A percentile compares a stretch with the other conserved stretches of the same genome.
These are phyloP conservation scores for Striga asiatica DNA, from an alignment of 257 asterid genomes.

Conservation along the genomic window DNA sequence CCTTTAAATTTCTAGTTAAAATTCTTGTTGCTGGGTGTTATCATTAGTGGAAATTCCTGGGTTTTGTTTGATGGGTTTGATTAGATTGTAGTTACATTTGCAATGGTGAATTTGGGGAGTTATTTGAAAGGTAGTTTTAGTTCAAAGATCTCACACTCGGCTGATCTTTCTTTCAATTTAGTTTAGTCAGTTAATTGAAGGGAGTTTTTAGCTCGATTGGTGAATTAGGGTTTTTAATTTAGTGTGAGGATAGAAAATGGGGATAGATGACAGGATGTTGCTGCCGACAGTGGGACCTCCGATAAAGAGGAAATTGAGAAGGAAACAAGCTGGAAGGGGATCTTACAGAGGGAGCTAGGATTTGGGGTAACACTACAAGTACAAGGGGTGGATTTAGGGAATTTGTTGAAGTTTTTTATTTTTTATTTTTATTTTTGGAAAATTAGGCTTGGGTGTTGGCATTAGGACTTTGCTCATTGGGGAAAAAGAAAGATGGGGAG, in stretches of 20 bases:
- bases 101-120: slow-evolving; percentile 24
- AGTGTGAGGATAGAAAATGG: slow-evolving; percentile 48
- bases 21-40: slow-evolving; percentile 10
- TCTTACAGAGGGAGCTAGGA: slow-evolving; percentile 96
- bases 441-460: slow-evolving; percentile 31
- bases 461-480: slow-evolving; percentile 31
- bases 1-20: neutral
- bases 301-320: slow-evolving; percentile 84
- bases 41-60: too few relatives aligned
- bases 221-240: slow-evolving; percentile 18
- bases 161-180: slow-evolving; percentile 19
- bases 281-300: slow-evolving; percentile 96
- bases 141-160: slow-evolving; percentile 15
- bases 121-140: slow-evolving; percentile 13
- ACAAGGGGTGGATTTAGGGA: slow-evolving; percentile 37
- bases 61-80: neutral
- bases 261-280: slow-evolving; percentile 64
- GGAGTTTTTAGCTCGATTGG: slow-evolving; percentile 18
- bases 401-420: slow-evolving; percentile 27
- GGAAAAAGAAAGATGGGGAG: slow-evolving; percentile 51
- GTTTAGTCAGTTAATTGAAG: slow-evolving; percentile 19
- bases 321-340: slow-evolving; percentile 99
- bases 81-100: slow-evolving; percentile 3
- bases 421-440: too few relatives aligned
- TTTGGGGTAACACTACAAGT: slow-evolving; percentile 14